A percentile compares a stretch with the other conserved stretches of the same genome.
phyloP scores from a whole-genome alignment of 352 stramenopile species.

The Phytophthora chlamydospora region DNA sequence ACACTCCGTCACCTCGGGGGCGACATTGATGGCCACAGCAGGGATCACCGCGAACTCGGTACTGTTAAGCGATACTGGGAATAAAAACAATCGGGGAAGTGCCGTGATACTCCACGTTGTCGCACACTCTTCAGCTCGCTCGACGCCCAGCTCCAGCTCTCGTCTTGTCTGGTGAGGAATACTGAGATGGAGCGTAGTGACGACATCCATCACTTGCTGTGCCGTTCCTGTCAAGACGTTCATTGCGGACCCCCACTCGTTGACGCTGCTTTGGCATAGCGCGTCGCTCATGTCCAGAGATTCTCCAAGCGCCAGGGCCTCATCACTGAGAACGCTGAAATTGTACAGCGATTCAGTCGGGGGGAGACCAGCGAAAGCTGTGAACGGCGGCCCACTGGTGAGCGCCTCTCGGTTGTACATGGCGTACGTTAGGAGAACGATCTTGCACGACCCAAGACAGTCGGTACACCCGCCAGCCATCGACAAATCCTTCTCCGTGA shows the following conservation, averaged over 20 bases:
- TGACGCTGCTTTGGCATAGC: slow-evolving; percentile 22
- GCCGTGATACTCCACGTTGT: slow-evolving; percentile 34
- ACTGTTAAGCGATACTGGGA: slow-evolving; percentile 15
- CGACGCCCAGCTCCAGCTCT: slow-evolving; percentile 25
- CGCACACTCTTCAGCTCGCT: slow-evolving; percentile 17
- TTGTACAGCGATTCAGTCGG: slow-evolving; percentile 26
- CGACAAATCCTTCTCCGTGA: slow-evolving; percentile 29
- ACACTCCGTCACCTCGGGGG: slow-evolving; percentile 19
- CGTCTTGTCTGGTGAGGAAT: slow-evolving; percentile 21
- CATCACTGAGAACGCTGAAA: slow-evolving; percentile 19
- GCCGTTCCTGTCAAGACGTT: slow-evolving; percentile 22
- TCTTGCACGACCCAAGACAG: slow-evolving; percentile 25
- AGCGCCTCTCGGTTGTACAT: slow-evolving; percentile 19
- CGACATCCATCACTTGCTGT: slow-evolving; percentile 21
- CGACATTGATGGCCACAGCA: slow-evolving; percentile 31
- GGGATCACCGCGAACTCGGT: slow-evolving; percentile 19
- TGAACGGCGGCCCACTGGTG: slow-evolving; percentile 27
- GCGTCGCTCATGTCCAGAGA: slow-evolving; percentile 21
- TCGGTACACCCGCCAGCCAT: slow-evolving; percentile 32
- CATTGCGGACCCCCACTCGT: slow-evolving; percentile 30
- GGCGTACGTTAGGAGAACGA: slow-evolving; percentile 21
- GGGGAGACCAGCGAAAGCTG: slow-evolving; percentile 17
- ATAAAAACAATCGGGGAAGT: slow-evolving; percentile 32
- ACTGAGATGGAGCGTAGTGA: slow-evolving; percentile 26
- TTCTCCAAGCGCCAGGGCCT: slow-evolving; percentile 20